A percentile compares a stretch with the other conserved stretches of the same genome.
These are phyloP conservation scores for Coemansia asiatica DNA, from an alignment of 192 early-diverging fungal species.

Conservation along the genomic window DNA sequence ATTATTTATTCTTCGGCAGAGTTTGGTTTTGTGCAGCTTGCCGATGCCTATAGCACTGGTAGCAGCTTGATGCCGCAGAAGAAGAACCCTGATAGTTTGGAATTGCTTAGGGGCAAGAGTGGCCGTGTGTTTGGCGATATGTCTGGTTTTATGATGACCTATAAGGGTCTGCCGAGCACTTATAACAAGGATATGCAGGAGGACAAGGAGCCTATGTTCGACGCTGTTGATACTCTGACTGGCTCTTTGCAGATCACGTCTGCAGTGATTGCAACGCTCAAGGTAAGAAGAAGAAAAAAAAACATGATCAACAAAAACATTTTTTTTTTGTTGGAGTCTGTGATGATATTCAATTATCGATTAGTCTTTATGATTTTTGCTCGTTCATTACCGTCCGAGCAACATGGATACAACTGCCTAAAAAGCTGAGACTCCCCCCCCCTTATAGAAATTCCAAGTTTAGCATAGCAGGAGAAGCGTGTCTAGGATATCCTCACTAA, in stretches of 20 bases:
- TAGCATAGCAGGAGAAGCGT: no score
- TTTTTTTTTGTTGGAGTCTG: not conserved
- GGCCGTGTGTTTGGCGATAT: constrained; percentile 96
- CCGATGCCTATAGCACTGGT: constrained; percentile 98
- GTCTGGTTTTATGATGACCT: constrained; percentile 97
- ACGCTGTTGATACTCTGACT: constrained; percentile 84
- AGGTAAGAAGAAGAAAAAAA: constrained; percentile 34
- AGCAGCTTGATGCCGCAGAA: constrained; percentile 99
- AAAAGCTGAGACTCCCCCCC: constrained; percentile 14
- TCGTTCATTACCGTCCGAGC: constrained; percentile 9
- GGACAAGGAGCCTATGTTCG: constrained; percentile 99
- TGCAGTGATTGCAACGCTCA: constrained; percentile 89
- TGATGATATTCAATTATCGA: constrained; percentile 39
- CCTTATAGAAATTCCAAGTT: no score
- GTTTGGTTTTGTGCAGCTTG: constrained; percentile 92
- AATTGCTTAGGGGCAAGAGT: constrained; percentile 93
- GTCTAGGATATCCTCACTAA: no score
- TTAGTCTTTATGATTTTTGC: constrained; percentile 55
- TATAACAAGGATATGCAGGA: constrained; percentile 99
- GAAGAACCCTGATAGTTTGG: constrained; percentile 97
- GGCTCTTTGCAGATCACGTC: constrained; percentile 92
- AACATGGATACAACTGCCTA: constrained; percentile 41
- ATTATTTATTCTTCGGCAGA: constrained; percentile 92
- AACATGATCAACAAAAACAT: not conserved
- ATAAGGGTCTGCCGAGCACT: constrained; percentile 95